Percentiles rank a stretch among this genome's conserved stretches.
Conservation (phyloP, 768 basidiomycete genomes). For the Russula brevipes region DNA sequence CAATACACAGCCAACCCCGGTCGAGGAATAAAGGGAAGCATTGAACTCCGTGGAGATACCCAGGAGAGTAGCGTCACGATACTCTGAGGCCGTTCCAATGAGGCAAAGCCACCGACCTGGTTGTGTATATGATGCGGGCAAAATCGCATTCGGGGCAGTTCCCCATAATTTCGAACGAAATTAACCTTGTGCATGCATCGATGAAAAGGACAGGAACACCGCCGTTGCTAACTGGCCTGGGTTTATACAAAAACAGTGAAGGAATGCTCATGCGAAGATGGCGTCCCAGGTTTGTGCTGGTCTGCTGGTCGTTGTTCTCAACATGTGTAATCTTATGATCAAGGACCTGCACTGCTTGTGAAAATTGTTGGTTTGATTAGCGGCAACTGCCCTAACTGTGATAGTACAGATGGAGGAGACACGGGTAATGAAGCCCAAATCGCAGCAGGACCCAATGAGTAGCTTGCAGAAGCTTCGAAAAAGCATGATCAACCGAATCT, state of each 20-base stretch:
- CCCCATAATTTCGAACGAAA: too few relatives aligned
- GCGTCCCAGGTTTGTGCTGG: background rate
- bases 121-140: too few relatives aligned
- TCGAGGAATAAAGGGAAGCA: too few relatives aligned
- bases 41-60: too few relatives aligned
- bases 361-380: background rate
- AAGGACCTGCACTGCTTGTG: background rate
- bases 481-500: conserved; percentile 22
- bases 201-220: too few relatives aligned
- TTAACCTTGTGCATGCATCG: too few relatives aligned
- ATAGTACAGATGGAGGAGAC: background rate
- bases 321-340: background rate
- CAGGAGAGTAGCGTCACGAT: too few relatives aligned
- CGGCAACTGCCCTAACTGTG: background rate
- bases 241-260: background rate
- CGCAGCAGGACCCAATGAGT: background rate
- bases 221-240: background rate
- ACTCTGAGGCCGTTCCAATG: too few relatives aligned
- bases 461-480: background rate
- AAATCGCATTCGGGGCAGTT: too few relatives aligned
- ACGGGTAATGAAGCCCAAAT: background rate
- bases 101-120: too few relatives aligned
- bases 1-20: too few relatives aligned
- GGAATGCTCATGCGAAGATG: background rate
- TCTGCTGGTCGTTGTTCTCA: background rate